Percentiles rank a stretch among this genome's conserved stretches.
Conservation (phyloP, 306 rosid genomes). For the Vigna angularis region DNA sequence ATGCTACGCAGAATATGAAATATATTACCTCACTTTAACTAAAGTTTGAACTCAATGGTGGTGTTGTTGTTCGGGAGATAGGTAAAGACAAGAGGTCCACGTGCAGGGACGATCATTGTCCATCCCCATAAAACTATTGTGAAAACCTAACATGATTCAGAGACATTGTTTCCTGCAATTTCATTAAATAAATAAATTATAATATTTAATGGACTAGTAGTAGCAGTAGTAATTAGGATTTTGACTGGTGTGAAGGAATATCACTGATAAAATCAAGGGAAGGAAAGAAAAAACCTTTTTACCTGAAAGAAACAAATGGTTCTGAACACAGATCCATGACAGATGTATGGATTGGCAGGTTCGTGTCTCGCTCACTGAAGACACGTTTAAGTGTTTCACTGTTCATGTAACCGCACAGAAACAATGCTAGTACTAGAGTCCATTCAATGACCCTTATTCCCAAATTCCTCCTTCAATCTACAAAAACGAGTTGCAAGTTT, state of each 20-base stretch:
- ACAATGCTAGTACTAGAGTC: constrained; percentile 14
- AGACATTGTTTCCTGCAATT: constrained; percentile 45
- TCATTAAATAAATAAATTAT: neutral
- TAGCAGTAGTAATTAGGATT: constrained; percentile 45
- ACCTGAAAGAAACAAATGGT: constrained; percentile 53
- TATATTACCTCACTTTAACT: constrained; percentile 41
- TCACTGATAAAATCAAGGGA: constrained; percentile 45
- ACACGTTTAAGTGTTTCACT: constrained; percentile 61
- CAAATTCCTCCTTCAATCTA: constrained; percentile 29
- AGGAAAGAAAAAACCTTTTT: neutral
- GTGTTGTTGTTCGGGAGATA: constrained; percentile 57
- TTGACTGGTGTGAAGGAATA: constrained; percentile 55
- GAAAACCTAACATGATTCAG: constrained; percentile 45
- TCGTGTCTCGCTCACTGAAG: constrained; percentile 57
- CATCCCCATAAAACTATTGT: constrained; percentile 58
- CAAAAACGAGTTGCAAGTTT: constrained; percentile 14
- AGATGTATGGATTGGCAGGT: constrained; percentile 53
- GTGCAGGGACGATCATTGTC: constrained; percentile 76
- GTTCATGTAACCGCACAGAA: constrained; percentile 49
- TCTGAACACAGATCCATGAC: constrained; percentile 49
- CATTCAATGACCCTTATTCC: constrained; percentile 48
- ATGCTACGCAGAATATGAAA: constrained; percentile 38
- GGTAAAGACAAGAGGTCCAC: constrained; percentile 65
- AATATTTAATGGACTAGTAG: constrained; percentile 29
- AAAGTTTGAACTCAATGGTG: constrained; percentile 63